Evolutionary conservation across 108 stramenopile species (phyloP).

Genomic region (Stephanodiscus triporus): DNA sequence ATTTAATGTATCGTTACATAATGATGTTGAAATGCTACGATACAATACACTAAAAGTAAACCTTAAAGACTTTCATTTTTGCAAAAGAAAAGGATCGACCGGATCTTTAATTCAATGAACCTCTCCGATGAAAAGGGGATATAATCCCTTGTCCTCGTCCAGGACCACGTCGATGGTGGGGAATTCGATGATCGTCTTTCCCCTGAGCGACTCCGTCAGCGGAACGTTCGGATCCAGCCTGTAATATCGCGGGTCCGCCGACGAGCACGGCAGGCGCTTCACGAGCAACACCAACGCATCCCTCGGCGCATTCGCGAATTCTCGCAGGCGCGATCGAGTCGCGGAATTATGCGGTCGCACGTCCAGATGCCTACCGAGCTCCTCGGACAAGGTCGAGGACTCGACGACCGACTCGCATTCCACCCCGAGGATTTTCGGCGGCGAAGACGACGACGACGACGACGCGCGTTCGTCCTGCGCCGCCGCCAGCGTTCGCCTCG

Average conservation of each 20-base stretch:
- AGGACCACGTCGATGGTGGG: slow-evolving; percentile 65
- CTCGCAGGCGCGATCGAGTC: slow-evolving; percentile 31
- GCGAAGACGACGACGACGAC: no score
- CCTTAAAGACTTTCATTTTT: no score
- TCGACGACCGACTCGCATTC: slow-evolving; percentile 32
- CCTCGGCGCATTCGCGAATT: slow-evolving; percentile 35
- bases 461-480: slow-evolving; percentile 16
- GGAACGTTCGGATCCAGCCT: slow-evolving; percentile 43
- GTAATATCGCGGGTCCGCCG: slow-evolving; percentile 58
- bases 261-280: slow-evolving; percentile 62
- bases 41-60: no score
- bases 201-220: slow-evolving; percentile 45
- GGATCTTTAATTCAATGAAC: slow-evolving; percentile 12
- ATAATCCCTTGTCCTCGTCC: slow-evolving; percentile 25
- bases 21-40: no score
- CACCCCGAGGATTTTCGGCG: slow-evolving; percentile 32
- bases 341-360: slow-evolving; percentile 39
- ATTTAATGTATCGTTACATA: no score
- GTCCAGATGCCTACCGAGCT: slow-evolving; percentile 45
- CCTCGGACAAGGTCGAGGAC: slow-evolving; percentile 24
- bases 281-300: slow-evolving; percentile 39
- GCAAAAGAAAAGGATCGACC: no score
- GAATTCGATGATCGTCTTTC: slow-evolving; percentile 74
- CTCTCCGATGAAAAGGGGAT: slow-evolving; percentile 38
- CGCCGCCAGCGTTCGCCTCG: slow-evolving; percentile 16